Evolutionary conservation across 495 filamentous ascomycete species (phyloP), one percentile per base, ranked within the genome.

Genomic region (Tuber borchii): DNA sequence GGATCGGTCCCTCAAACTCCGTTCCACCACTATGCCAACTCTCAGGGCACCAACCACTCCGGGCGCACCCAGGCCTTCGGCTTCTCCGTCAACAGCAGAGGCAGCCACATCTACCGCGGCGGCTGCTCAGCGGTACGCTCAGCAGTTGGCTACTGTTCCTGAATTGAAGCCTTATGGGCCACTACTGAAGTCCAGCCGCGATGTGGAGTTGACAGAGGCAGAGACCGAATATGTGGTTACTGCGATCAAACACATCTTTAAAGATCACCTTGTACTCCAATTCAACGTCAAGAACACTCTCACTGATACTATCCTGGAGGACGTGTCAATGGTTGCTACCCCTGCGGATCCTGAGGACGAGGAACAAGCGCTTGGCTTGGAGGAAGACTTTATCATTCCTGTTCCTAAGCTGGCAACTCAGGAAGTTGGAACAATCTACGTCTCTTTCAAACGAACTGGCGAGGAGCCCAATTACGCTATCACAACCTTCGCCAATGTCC

Each of bases 271-370:
- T 78, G 96, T 99, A 20, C 85, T 99, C 71, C 96, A 99, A 84
- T 98, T 97, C 85, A 93, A 97, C 81, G 90, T 99, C 84, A 97
- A 97, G 87, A 99, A 99, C 86, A 99, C 96, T 5, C 89, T 99
- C 22, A 90, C 92, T 4, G 93, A 94, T 74, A 95, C 92, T 69
- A 88, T 98, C 70, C 86, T 99, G 56, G 91, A 95, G 80, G 93
- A 97, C 71, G 94, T 97, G 48, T 93, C 93, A 9, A 91, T 99
- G 70, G 88, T 93, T 19, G 90, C 92, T n/a, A 91, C 92, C 0
- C 93, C 95, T 1, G 87, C 92, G 0, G 93, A 95, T 48, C 93
- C 93, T 37, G 93, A 97, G 56, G 91, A 91, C 76, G 88, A 90
- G 20, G 89, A 90, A 70, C 83, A 84, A 44, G 82, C 86, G 1